Evolutionary conservation across 257 asterid genomes (phyloP), one percentile per base, ranked within the genome.

Genomic region (Anisodus acutangulus): DNA sequence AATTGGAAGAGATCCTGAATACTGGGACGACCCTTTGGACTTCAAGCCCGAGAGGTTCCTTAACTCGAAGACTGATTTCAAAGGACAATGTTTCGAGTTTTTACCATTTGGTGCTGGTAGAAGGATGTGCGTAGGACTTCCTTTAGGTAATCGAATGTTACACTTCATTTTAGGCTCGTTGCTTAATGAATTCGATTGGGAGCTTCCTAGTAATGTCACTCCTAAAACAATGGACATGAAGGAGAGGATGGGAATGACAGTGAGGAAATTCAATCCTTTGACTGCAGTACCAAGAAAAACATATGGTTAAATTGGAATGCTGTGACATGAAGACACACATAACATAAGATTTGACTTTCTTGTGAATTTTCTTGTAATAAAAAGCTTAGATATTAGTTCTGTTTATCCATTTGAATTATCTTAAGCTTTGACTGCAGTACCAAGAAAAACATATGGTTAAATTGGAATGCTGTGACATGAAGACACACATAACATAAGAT

Each of bases 81-180:
- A 90, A 66, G 95, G 95, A 11, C 95, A 92, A 16, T 89, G 89
- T 83, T 92, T 88, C 26, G 89, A 90, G 57, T 74, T 90, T 53
- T 86, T 92, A 26, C 92, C 95, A 62, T 92, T 92, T 63, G 95
- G 95, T 51, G 89, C 93, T 4, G 95, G 93, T 0, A 86, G 95
- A 43, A 88, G 95, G 80, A 90, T 92, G 53, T 92, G 95, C 26
- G 92, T 85, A 37, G 93, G 95, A 19, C 84, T 89, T 76, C 92
- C 93, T 3, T 74, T 92, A 83, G 95, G 91, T 51, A 93, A 92
- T 55, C 88, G 92, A 26, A 90, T 90, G 84, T 89, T 92, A 74
- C 92, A 89, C 82, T 55, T 92, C 19, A 86, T 89, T 22, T 68
- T 79, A 26, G 88, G 82, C 81, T 87, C 71, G 22, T 60, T 89